These are phyloP conservation scores for Trichoderma virens DNA, from an alignment of 495 filamentous ascomycete genomes.

Conservation along the genomic window DNA sequence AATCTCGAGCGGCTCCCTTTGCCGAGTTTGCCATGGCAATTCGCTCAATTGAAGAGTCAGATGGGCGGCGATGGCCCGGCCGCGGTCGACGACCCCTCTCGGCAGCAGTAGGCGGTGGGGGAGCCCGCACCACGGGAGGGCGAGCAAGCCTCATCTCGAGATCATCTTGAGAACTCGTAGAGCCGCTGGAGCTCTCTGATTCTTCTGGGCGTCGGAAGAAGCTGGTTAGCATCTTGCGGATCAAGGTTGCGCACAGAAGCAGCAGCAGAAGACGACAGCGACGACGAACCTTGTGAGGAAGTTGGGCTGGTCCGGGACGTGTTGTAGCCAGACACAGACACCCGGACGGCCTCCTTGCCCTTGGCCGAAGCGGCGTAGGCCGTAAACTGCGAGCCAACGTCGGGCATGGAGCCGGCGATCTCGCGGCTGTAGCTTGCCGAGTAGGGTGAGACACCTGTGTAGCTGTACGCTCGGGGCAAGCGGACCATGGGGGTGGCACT, in stretches of 20 bases:
- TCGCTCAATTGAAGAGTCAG: conserved; percentile 18
- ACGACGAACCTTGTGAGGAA: conserved; percentile 22
- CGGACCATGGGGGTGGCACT: conserved; percentile 34
- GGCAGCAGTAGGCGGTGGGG: background rate
- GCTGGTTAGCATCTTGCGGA: conserved; percentile 9
- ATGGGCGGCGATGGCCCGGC: conserved; percentile 21
- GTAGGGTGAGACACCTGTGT: conserved; percentile 27
- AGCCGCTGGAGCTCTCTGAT: conserved; percentile 25
- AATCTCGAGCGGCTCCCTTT: conserved; percentile 3
- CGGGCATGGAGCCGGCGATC: conserved; percentile 18
- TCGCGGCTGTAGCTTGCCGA: conserved; percentile 20
- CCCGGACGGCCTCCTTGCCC: conserved; percentile 28
- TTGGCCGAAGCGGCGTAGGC: conserved; percentile 15
- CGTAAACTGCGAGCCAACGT: conserved; percentile 8
- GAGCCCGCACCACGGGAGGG: conserved; percentile 7
- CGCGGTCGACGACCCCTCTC: conserved; percentile 21
- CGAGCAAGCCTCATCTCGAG: conserved; percentile 25
- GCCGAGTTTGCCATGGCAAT: conserved; percentile 6
- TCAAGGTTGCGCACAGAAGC: conserved; percentile 2
- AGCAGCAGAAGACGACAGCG: background rate
- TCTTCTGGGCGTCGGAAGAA: background rate
- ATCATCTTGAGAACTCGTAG: conserved; percentile 28
- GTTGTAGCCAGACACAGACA: conserved; percentile 15
- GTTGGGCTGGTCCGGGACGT: conserved; percentile 21
- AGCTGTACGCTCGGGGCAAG: conserved; percentile 35